Percentiles rank a stretch among this genome's conserved stretches.
These are phyloP conservation scores for Citeromyces matritensis DNA, from an alignment of 805 yeast genomes.

Conservation along the genomic window DNA sequence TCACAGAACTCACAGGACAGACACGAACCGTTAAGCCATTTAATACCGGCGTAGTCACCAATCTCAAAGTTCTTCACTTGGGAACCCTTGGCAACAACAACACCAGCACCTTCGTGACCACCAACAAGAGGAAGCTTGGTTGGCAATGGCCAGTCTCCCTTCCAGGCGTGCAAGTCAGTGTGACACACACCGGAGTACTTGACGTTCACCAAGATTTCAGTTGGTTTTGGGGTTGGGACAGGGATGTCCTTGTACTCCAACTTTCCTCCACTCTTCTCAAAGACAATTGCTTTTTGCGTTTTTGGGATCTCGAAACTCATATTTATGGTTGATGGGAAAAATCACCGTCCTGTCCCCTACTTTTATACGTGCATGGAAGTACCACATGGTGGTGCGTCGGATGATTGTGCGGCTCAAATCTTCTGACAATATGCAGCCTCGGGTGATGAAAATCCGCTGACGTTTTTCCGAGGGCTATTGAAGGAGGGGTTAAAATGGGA, in stretches of 20 bases:
- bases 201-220: conserved; percentile 48
- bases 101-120: conserved; percentile 67
- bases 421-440: too few relatives aligned
- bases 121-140: conserved; percentile 48
- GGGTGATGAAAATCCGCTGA: too few relatives aligned
- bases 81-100: conserved; percentile 48
- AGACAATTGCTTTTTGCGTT: conserved; percentile 58
- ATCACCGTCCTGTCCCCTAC: too few relatives aligned
- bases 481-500: too few relatives aligned
- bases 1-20: conserved; percentile 51
- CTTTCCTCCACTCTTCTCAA: conserved; percentile 50
- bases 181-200: conserved; percentile 67
- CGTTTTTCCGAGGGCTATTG: too few relatives aligned
- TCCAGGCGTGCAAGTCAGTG: conserved; percentile 65
- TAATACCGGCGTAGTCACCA: conserved; percentile 55
- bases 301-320: conserved; percentile 44
- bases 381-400: too few relatives aligned
- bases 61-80: conserved; percentile 43
- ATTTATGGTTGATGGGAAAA: too few relatives aligned
- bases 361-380: too few relatives aligned
- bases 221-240: conserved; percentile 52
- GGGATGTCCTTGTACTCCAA: conserved; percentile 58
- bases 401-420: too few relatives aligned
- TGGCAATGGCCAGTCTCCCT: conserved; percentile 56
- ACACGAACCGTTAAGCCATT: conserved; percentile 59